Base-by-base conservation (phyloP, 495 filamentous ascomycete species). In the Sabuloglossum arenarium region DNA sequence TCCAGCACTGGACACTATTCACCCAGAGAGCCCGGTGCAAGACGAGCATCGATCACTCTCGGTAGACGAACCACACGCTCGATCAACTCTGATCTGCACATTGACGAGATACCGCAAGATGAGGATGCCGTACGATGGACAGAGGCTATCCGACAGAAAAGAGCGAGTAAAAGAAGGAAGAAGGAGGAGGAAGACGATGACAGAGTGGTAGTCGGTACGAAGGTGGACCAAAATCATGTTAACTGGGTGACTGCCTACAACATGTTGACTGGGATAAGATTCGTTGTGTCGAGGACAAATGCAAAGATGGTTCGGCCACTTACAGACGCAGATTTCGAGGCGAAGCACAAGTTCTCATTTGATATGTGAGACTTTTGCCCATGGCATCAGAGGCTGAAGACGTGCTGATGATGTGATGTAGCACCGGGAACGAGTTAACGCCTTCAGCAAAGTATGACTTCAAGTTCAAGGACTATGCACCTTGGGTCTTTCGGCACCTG, bases 391-490 rank as follows among this genome's bases (percentile, higher is more conserved):
- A 32, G 30, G 11, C 5, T 32, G 4, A 11, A 12, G 34, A 39
- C 34, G 34, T 56, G 24, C 28, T 55, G 55, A 39, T 45, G 37
- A 43, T 43, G 31, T n/a, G 21, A 47, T n/a, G n/a, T 61, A 88
- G 85, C 62, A 94, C 90, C 58, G 91, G 91, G 55, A 95, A 95
- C 68, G 91, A 99, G 69, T 72, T 99, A 64, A 94, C 93, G 19
- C 91, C 91, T 23, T 95, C 89, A 56, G 89, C 93, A 60, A 97
- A 97, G 71, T 99, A 99, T 73, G 91, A 99, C 70, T 99, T 97
- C 79, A 99, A 99, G 67, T 99, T 99, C 72, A 99, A 99, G 68
- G 91, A 99, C 68, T 99, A 99, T 68, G 91, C 91, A 19, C 91
- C 91, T 30, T 97, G 90, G 89, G 91, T 99, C 34, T 99, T 99